phyloP scores from a whole-genome alignment of 352 stramenopile genomes.

The Aphanomyces invadans region DNA sequence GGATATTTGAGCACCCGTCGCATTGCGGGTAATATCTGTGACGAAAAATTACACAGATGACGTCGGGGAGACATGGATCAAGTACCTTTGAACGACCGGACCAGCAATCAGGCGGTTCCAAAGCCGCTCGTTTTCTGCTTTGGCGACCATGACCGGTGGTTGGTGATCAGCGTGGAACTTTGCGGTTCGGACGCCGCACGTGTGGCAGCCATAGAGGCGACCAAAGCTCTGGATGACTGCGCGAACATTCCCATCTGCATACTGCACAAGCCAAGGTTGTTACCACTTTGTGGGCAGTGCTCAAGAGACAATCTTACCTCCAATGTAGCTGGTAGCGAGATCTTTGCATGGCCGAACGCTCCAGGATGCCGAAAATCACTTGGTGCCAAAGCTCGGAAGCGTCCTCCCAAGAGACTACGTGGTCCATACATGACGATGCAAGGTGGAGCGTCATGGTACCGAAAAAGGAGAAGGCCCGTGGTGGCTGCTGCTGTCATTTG shows the following conservation, averaged over 20 bases:
- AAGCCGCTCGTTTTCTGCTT: conserved; percentile 40
- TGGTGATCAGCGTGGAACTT: conserved; percentile 80
- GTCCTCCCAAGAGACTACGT: conserved; percentile 67
- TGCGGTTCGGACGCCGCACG: conserved; percentile 56
- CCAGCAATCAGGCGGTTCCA: conserved; percentile 14
- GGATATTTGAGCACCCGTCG: conserved; percentile 62
- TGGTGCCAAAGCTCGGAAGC: conserved; percentile 59
- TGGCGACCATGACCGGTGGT: conserved; percentile 37
- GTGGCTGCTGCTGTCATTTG: conserved; percentile 27
- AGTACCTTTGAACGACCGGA: not conserved
- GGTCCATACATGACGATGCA: conserved; percentile 51
- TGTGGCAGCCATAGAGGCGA: conserved; percentile 73
- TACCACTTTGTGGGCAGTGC: too few relatives aligned
- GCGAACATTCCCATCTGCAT: conserved; percentile 52
- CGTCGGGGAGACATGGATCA: conserved; percentile 39
- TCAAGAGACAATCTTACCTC: conserved; percentile 27
- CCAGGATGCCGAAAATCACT: conserved; percentile 67
- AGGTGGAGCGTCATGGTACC: not conserved
- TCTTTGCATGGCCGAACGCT: conserved; percentile 69
- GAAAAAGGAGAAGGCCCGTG: conserved; percentile 16
- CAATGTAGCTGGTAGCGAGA: conserved; percentile 59
- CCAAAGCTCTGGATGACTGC: conserved; percentile 74
- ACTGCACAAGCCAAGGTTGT: conserved; percentile 27
- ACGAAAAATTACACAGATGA: too few relatives aligned
- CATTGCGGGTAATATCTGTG: conserved; percentile 84